Evolutionary conservation across 805 yeast species (phyloP), one percentile per base, ranked within the genome.

Genomic region (Brettanomyces nanus): DNA sequence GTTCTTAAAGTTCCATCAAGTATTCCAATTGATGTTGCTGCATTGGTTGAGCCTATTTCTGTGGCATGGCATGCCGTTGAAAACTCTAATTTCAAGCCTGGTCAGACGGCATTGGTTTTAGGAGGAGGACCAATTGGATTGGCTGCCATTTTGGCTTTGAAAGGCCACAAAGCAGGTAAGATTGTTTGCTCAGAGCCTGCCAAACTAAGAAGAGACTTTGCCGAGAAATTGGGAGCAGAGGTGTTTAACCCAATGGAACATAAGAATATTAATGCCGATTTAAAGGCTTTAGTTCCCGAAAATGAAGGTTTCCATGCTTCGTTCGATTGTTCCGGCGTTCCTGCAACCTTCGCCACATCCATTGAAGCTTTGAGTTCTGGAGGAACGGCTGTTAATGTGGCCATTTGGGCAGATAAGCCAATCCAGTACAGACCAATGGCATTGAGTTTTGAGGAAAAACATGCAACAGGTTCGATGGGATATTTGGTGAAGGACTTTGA

Each of bases 101-200:
- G 76, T 17, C 62, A 67, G 28, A 43, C 41, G 3, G 79, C 76
- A 3, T 56, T 75, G 33, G 71, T 77, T n/a, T 51, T 77, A n/a
- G 82, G 82, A 21, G 73, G 76, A 19, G 83, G 83, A 4, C 79
- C 81, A 18, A 75, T 77, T 51, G 82, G 83, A 4, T 56, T 77
- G 19, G 73, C 80, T 18, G 66, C 78, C 4, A 60, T 75, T 14
- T 55, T 76, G 32, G 78, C 75, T 6, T 51, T 70, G 38, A 65
- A 69, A 43, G 79, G 76, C 4, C 68, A 69, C 42, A 58, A 57
- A 18, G 71, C 69, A 2, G 59, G 66, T n/a, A 56, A 53, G 28
- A 65, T 76, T 52, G 77, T 77, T n/a, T 74, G 75, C 34, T 63
- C 73, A 15, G 83, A 75, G 47, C 83, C 81, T 18, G 79, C 80